Base-by-base conservation (phyloP, 192 early-diverging fungal genomes). In the Linnemannia schmuckeri region DNA sequence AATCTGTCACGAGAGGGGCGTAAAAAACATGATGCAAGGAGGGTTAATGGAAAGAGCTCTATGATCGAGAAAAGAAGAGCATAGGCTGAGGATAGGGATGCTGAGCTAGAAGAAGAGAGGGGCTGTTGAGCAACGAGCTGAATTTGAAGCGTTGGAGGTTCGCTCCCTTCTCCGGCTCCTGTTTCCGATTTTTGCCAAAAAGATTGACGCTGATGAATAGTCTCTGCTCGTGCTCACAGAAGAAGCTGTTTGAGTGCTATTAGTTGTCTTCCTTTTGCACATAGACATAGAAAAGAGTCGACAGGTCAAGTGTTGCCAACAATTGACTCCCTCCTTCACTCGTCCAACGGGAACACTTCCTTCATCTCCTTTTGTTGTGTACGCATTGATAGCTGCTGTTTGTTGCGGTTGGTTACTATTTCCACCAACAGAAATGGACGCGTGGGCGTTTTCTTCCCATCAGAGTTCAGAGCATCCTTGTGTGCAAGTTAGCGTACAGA, bases 361-460 rank as follows among this genome's bases (percentile, higher is more conserved):
- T 46, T 44, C 9, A 46, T 46, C 9, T 12, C 12, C 33, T 63
- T 7, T 27, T 66, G n/a, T 66, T 27, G 30, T 66, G 61, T 66
- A 30, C 13, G 30, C 12, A 3, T 61, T 61, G 61, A 3, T 61
- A 30, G 61, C 20, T 52, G 49, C 6, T 22, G 18, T 22, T 52
- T 52, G 9, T 44, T 44, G 42, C 42, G 42, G 42, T 44, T 37
- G 37, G 42, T 44, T 52, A 18, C 5, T 52, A 20, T 22, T 52
- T 18, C 42, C 13, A 33, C 61, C 30, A 66, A 66, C 30, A 27
- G 30, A 35, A 66, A 66, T 15, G 61, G 30, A 66, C 61, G 61
- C 27, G 61, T 15, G 61, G 61, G 61, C 12, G 61, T 33, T 66
- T 66, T 66, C 61, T 66, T 66, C 61, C 61, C 61, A 66, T 66